Evolutionary conservation across 495 filamentous ascomycete genomes (phyloP), one percentile per base, ranked within the genome.

Genomic region (Entonaema liquescens): DNA sequence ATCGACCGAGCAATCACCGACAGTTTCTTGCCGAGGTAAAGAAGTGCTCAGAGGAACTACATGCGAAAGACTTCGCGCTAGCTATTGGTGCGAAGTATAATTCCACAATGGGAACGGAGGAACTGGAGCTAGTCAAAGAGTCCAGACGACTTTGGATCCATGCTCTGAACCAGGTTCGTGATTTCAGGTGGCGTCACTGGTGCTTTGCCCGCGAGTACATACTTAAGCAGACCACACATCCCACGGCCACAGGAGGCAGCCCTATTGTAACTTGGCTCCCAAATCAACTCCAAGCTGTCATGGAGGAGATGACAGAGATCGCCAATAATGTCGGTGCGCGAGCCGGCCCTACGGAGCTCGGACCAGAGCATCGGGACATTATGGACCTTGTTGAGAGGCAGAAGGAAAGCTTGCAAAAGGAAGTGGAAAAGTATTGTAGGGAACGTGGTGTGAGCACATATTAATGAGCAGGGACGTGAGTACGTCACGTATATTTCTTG

Each of bases 191-290:
- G 94, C 85, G 94, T 3, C 94, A 97, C 74, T 97, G 94, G 94
- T 89, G 93, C 67, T 97, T 97, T 72, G 93, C 93, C n/a, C 83
- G 93, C 21, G 94, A 97, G 84, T 97, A 97, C 70, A 97, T 97
- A 65, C 86, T 97, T 60, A 92, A 92, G 74, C 86, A 89, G 63
- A 95, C 92, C 0, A 83, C 81, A 0, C 92, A 97, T 73, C 93
- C 94, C 0, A 95, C 91, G 28, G 94, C 94, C 4, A 97, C 94
- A 0, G 94, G 94, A 1, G 94, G 94, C 1, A 95, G 92, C 74
- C 94, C 94, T 1, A 97, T 97, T 64, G 91, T 97, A 12, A 95
- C 91, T 19, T 96, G 93, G 92, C 83, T 96, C 35, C 93, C 93
- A 1, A 95, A 95, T 73, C 93, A 95, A 79, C 83, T 96, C 25